These are phyloP conservation scores for Aspergillus mulundensis DNA, from an alignment of 495 filamentous ascomycete genomes.

Conservation along the genomic window DNA sequence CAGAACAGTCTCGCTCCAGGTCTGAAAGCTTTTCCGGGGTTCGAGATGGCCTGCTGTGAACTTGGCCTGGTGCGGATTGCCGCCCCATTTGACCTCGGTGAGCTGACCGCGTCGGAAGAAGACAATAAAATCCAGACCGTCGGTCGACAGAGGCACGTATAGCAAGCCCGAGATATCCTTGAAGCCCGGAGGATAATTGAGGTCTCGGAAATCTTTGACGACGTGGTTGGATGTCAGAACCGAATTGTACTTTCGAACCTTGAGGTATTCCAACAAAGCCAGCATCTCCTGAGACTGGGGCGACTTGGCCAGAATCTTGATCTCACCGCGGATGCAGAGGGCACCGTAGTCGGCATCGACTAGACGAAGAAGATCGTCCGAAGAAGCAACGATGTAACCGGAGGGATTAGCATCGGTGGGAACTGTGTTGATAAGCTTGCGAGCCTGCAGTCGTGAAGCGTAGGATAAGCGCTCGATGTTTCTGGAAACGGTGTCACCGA, in stretches of 20 bases:
- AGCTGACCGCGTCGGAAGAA: constrained; percentile 82
- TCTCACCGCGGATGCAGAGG: constrained; percentile 80
- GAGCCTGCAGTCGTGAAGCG: constrained; percentile 68
- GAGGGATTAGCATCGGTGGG: constrained; percentile 81
- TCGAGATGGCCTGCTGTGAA: constrained; percentile 28
- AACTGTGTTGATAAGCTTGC: constrained; percentile 44
- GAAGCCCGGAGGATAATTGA: constrained; percentile 78
- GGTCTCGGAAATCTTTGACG: constrained; percentile 73
- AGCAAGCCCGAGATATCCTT: constrained; percentile 74
- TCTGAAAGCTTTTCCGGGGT: constrained; percentile 33
- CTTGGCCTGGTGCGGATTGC: constrained; percentile 85
- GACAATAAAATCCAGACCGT: constrained; percentile 82
- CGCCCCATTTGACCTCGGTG: constrained; percentile 84
- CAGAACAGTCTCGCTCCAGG: constrained; percentile 35
- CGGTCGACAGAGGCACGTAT: constrained; percentile 74
- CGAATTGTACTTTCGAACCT: constrained; percentile 69
- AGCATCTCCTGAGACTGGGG: constrained; percentile 78
- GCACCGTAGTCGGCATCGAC: constrained; percentile 89
- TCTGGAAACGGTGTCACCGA: constrained; percentile 81
- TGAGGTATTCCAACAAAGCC: constrained; percentile 81
- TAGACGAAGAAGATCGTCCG: constrained; percentile 78
- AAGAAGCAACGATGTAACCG: constrained; percentile 88
- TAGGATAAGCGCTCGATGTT: constrained; percentile 91
- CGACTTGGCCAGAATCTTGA: constrained; percentile 75
- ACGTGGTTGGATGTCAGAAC: constrained; percentile 79